phyloP scores from a whole-genome alignment of 1,284 basidiomycete species.

The Fistulinella cinereoalba region DNA sequence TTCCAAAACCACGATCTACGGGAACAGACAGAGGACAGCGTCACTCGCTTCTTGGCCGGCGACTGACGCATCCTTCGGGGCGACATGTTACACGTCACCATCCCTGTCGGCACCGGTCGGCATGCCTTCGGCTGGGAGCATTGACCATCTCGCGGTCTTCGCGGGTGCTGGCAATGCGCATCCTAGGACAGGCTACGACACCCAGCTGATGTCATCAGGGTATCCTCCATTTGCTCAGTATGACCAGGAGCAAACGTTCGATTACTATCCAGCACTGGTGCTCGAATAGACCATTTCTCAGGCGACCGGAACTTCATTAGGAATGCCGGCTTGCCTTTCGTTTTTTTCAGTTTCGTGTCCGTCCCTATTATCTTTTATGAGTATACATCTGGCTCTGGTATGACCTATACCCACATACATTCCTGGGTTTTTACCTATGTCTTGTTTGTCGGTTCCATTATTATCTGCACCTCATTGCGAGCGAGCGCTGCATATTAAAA shows the following conservation, averaged over 20 bases:
- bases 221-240: conserved; percentile 30
- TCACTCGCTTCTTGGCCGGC: conserved; percentile 31
- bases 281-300: conserved; percentile 22
- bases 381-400: conserved; percentile 14
- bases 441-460: conserved; percentile 2
- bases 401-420: conserved; percentile 17
- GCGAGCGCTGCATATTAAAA: conserved; percentile 4
- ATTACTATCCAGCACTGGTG: conserved; percentile 42
- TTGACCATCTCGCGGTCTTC: conserved; percentile 30
- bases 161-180: conserved; percentile 15
- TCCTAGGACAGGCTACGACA: conserved; percentile 24
- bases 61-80: conserved; percentile 20
- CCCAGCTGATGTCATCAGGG: conserved; percentile 20
- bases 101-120: conserved; percentile 18
- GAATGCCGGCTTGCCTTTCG: not conserved
- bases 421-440: conserved; percentile 1
- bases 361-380: conserved; percentile 8
- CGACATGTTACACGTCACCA: conserved; percentile 33
- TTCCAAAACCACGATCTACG: conserved; percentile 33
- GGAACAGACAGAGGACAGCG: conserved; percentile 28
- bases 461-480: conserved; percentile 2
- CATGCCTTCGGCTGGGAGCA: conserved; percentile 16
- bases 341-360: not conserved
- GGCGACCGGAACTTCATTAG: conserved; percentile 67
- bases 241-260: conserved; percentile 35